A percentile compares a stretch with the other conserved stretches of the same genome.
Conservation (phyloP, 805 yeast species). For the Cyberlindnera maritima region DNA sequence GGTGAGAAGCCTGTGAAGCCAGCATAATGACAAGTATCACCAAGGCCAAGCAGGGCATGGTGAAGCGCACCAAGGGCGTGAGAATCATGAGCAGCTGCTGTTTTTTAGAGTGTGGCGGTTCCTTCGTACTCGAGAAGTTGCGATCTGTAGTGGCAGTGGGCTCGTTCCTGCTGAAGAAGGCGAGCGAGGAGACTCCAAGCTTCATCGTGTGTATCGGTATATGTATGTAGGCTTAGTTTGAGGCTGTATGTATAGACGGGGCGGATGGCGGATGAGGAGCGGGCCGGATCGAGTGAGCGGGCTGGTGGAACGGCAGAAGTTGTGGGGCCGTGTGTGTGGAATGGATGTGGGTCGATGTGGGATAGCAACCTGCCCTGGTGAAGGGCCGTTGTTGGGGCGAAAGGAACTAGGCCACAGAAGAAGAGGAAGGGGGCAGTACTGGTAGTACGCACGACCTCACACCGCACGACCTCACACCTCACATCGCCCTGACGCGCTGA, state of each 20-base stretch:
- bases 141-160: not conserved
- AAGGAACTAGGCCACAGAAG: no score
- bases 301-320: no score
- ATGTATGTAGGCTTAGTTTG: not conserved
- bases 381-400: no score
- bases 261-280: not conserved
- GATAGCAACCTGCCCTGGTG: no score
- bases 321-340: no score
- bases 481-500: no score
- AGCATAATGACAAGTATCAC: constrained; percentile 14
- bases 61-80: not conserved
- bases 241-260: not conserved
- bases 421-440: no score
- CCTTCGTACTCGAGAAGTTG: not conserved
- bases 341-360: no score
- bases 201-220: not conserved
- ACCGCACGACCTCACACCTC: no score
- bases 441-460: no score
- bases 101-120: not conserved
- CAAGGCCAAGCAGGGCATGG: constrained; percentile 4
- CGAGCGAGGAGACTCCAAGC: constrained; percentile 3
- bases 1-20: constrained; percentile 11
- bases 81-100: not conserved
- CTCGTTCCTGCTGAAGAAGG: not conserved
- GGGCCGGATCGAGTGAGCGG: not conserved